Evolutionary conservation across 164 flowering plant genomes (phyloP).

Genomic region (Dillenia suffruticosa): DNA sequence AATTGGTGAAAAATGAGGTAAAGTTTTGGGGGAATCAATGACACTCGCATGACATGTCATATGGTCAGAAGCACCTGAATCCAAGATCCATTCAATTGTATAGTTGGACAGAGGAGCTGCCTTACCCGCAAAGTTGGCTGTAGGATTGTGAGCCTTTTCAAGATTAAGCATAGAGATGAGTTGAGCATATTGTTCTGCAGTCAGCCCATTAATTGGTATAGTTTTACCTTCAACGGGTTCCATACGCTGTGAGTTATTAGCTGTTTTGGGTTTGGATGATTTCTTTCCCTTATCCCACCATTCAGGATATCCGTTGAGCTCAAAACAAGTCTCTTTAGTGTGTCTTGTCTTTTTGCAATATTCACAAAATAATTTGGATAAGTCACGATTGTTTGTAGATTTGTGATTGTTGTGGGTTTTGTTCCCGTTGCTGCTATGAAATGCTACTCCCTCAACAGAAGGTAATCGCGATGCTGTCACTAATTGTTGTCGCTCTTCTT

Average conservation of each 20-base stretch:
- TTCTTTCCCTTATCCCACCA: conserved; percentile 7
- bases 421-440: not conserved
- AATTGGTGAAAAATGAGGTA: not conserved
- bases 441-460: not conserved
- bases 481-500: conserved; percentile 8
- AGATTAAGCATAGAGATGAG: conserved; percentile 1
- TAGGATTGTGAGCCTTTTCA: not conserved
- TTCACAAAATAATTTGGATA: not conserved
- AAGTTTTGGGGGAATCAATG: not conserved
- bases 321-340: conserved; percentile 2
- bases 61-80: conserved; percentile 7
- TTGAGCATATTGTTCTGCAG: not conserved
- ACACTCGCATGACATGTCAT: not conserved
- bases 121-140: not conserved
- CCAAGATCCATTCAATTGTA: not conserved
- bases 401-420: not conserved
- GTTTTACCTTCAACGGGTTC: not conserved
- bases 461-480: not conserved
- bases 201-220: not conserved
- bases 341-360: not conserved
- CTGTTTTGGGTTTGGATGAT: not conserved
- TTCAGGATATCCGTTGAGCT: conserved; percentile 1
- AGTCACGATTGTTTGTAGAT: not conserved
- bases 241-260: not conserved
- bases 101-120: not conserved